Percentiles rank a stretch among this genome's conserved stretches.
phyloP scores from a whole-genome alignment of 768 basidiomycete species.

The Leucosporidium creatinivorum region DNA sequence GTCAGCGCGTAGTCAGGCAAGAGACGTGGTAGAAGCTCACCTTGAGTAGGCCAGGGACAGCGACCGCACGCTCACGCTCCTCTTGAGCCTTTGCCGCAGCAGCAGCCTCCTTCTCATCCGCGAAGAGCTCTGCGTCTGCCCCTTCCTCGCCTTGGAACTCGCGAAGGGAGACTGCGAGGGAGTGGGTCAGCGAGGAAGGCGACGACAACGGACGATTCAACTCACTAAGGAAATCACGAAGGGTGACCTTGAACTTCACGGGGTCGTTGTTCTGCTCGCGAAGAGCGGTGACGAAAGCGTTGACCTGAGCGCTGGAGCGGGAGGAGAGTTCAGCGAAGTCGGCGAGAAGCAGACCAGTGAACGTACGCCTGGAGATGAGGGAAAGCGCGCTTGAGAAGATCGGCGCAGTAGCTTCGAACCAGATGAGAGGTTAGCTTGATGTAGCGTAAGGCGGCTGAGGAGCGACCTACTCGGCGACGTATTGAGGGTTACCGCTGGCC shows the following conservation, averaged over 20 bases:
- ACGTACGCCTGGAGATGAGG: conserved; percentile 79
- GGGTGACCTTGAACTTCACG: conserved; percentile 64
- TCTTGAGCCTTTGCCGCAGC: conserved; percentile 65
- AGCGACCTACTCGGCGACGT: conserved; percentile 54
- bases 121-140: conserved; percentile 82
- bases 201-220: neutral
- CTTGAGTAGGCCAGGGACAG: conserved; percentile 97
- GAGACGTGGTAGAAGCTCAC: conserved; percentile 43
- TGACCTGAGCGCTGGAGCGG: conserved; percentile 41
- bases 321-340: neutral
- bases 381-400: conserved; percentile 80
- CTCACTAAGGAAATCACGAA: conserved; percentile 83
- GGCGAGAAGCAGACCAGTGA: conserved; percentile 1
- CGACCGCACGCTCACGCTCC: conserved; percentile 80
- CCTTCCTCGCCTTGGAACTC: conserved; percentile 71
- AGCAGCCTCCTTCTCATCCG: conserved; percentile 92
- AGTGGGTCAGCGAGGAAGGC: neutral
- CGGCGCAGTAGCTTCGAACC: conserved; percentile 57
- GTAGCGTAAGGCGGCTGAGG: neutral
- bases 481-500: conserved; percentile 54
- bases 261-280: conserved; percentile 45
- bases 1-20: no score
- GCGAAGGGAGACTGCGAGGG: conserved; percentile 62
- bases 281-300: conserved; percentile 44
- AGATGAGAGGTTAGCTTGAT: neutral